Conservation (phyloP, 1,284 basidiomycete genomes). For the Inonotus hispidus region DNA sequence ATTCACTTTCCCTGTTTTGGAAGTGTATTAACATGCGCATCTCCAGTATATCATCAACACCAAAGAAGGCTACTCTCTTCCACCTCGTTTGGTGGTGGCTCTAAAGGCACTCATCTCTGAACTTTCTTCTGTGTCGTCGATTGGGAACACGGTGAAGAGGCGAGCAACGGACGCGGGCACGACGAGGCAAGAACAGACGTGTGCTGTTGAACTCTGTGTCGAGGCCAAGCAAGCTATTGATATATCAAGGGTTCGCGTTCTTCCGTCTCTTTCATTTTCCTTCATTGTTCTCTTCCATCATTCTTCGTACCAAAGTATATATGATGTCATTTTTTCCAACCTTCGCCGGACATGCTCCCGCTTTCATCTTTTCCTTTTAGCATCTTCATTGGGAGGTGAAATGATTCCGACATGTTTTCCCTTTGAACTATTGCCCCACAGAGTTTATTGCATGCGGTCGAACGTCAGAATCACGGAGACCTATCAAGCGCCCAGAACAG, state of each 20-base stretch:
- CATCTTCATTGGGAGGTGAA: background rate
- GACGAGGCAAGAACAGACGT: background rate
- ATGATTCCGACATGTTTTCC: background rate
- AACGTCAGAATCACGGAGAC: background rate
- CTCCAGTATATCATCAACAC: background rate
- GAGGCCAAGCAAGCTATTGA: slow-evolving; percentile 5
- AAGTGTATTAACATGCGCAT: background rate
- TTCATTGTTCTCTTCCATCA: too few relatives aligned
- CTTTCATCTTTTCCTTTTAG: background rate
- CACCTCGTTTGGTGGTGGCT: background rate
- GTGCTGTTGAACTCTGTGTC: background rate
- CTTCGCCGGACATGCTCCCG: too few relatives aligned
- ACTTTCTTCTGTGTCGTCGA: background rate
- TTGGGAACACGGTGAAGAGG: background rate
- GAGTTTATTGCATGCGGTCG: slow-evolving; percentile 3
- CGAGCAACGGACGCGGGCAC: background rate
- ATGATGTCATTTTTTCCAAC: too few relatives aligned
- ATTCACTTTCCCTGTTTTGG: background rate
- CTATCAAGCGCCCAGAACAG: too few relatives aligned
- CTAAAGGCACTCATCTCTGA: background rate
- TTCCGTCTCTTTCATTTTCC: slow-evolving; percentile 4
- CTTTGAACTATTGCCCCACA: slow-evolving; percentile 3
- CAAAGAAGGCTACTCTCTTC: background rate
- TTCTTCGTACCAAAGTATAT: too few relatives aligned
- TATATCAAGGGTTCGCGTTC: slow-evolving; percentile 16